phyloP scores from a whole-genome alignment of 352 stramenopile genomes.

The Globisporangium mamillatum region DNA sequence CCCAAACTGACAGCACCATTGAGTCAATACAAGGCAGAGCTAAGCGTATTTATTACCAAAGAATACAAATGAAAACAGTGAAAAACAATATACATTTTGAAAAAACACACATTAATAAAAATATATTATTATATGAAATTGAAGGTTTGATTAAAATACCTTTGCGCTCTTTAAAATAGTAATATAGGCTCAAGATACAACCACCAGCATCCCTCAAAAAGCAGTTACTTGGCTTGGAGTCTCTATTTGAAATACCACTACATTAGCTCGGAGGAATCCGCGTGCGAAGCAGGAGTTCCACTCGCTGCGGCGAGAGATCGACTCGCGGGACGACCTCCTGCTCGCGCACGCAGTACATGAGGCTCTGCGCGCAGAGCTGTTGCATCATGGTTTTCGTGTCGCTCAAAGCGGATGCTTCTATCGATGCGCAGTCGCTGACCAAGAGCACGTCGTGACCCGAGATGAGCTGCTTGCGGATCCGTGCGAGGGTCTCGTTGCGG shows the following conservation, averaged over 20 bases:
- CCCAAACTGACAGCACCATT: too few relatives aligned
- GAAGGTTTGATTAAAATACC: too few relatives aligned
- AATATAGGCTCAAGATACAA: too few relatives aligned
- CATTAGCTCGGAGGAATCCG: not conserved
- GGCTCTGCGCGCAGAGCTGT: constrained; percentile 47
- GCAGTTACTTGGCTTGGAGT: not conserved
- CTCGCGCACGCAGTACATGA: constrained; percentile 39
- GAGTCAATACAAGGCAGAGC: too few relatives aligned
- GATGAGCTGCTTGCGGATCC: constrained; percentile 35
- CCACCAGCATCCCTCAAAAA: too few relatives aligned
- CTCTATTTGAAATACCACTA: not conserved
- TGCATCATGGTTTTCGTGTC: constrained; percentile 41
- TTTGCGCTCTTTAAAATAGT: too few relatives aligned
- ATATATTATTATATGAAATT: too few relatives aligned
- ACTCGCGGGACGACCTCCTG: constrained; percentile 40
- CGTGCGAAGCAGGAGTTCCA: constrained; percentile 6
- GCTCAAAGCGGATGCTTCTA: not conserved
- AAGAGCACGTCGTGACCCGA: constrained; percentile 30
- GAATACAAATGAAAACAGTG: too few relatives aligned
- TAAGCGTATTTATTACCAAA: too few relatives aligned
- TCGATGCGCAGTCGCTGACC: constrained; percentile 12
- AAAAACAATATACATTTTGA: too few relatives aligned
- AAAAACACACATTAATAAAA: too few relatives aligned
- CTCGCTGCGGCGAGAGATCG: not conserved
- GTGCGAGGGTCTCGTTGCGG: constrained; percentile 29